Evolutionary conservation across 805 yeast species (phyloP), one percentile per base, ranked within the genome.

Genomic region (Zygotorulaspora danielsina): DNA sequence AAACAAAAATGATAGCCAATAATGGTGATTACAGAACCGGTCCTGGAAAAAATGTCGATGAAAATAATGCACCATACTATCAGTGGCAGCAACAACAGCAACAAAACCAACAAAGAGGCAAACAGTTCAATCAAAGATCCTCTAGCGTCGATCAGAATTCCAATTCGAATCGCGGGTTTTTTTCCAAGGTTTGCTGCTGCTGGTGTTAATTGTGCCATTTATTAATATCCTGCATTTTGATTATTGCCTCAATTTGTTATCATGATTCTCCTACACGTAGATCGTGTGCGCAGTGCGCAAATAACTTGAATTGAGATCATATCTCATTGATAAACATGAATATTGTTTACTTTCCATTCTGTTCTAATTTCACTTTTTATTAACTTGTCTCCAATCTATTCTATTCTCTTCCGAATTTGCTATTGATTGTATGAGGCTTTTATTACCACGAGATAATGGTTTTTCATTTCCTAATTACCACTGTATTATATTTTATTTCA

Each of bases 161-260:
- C 19, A 18, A 30, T 11, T 39, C 34, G 30, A 42, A 27, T 17
- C 41, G 34, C 30, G 51, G 56, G 7, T 44, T 51, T 21, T 49
- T 50, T 33, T 42, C 47, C 24, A 48, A 41, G 32, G 20, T 51
- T 17, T 55, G 55, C 20, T 55, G 57, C 41, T 47, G 57, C 34
- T 35, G 40, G 38, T 47, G 50, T 34, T 51, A 43, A 34, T 22
- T n/a, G 10, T 34, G 34, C n/a, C 30, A 28, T 29, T 19, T 16
- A 32, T 15, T 34, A n/a, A 24, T 35, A 18, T 15, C 20, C 20
- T 16, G 15, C 31, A n/a, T 27, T 5, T 27, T 15, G 16, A 12
- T 15, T 4, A 5, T n/a, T 15, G 15, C 8, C 9, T 15, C 31
- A n/a, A 27, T 12, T 27, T n/a, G 9, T 18, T 15, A n/a, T 18